A percentile compares a stretch with the other conserved stretches of the same genome.
These are phyloP conservation scores for Dujonia santamariae DNA, from an alignment of 1,139 yeast species.

Conservation along the genomic window DNA sequence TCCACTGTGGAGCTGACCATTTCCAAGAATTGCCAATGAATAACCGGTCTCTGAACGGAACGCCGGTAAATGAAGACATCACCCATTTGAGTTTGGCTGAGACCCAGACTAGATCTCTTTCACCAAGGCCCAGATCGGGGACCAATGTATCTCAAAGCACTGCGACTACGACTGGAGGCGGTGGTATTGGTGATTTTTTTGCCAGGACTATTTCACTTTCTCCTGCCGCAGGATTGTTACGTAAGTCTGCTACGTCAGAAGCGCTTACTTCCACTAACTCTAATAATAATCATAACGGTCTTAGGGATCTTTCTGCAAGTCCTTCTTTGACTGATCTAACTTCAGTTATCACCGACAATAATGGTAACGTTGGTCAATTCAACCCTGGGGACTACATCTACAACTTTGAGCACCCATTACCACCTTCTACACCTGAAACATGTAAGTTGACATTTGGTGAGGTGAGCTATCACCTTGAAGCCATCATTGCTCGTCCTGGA, in stretches of 20 bases:
- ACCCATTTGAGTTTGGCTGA: conserved; percentile 32
- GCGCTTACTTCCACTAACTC: conserved; percentile 1
- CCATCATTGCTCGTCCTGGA: conserved; percentile 70
- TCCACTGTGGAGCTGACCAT: conserved; percentile 58
- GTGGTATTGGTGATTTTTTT: conserved; percentile 21
- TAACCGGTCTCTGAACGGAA: conserved; percentile 6
- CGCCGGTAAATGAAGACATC: conserved; percentile 2
- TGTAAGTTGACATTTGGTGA: conserved; percentile 77
- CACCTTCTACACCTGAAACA: conserved; percentile 79
- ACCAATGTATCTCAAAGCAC: neutral
- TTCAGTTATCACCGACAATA: conserved; percentile 16
- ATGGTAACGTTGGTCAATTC: conserved; percentile 26
- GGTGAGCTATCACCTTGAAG: conserved; percentile 68
- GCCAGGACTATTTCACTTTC: conserved; percentile 5
- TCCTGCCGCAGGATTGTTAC: conserved; percentile 21
- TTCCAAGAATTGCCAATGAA: conserved; percentile 32
- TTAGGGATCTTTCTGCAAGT: conserved; percentile 36
- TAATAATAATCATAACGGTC: too few species aligned
- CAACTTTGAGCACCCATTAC: conserved; percentile 86
- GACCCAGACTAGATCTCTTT: conserved; percentile 16
- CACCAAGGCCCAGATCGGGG: conserved; percentile 15
- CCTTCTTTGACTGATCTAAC: conserved; percentile 17
- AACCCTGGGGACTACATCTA: conserved; percentile 87
- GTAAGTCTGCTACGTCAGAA: conserved; percentile 29
- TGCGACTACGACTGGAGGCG: conserved; percentile 3